A percentile compares a stretch with the other conserved stretches of the same genome.
These are phyloP conservation scores for Calamus simplicifolius DNA, from an alignment of 176 grass and related monocot species.

Conservation along the genomic window DNA sequence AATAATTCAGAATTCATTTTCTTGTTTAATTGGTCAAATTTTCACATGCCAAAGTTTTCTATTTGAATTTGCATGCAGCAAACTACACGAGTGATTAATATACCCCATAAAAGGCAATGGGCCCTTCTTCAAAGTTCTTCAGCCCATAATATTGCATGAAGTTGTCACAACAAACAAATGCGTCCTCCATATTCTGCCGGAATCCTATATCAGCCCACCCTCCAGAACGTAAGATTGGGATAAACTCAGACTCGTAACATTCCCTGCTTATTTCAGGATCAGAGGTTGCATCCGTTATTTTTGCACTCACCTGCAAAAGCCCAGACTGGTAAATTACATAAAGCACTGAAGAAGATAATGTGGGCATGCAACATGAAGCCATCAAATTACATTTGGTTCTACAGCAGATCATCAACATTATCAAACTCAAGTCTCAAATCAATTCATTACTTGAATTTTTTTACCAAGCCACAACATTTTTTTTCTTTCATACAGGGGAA, in stretches of 20 bases:
- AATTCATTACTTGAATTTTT: too few relatives aligned
- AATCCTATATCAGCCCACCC: slow-evolving; percentile 73
- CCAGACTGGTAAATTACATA: slow-evolving; percentile 10
- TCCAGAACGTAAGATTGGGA: slow-evolving; percentile 67
- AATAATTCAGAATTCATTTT: too few relatives aligned
- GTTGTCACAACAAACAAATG: slow-evolving; percentile 65
- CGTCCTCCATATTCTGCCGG: slow-evolving; percentile 77
- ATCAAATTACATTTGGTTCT: too few relatives aligned
- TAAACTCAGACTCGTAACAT: slow-evolving; percentile 34
- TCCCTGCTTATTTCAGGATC: slow-evolving; percentile 41
- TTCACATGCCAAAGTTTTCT: too few relatives aligned
- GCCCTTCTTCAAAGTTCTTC: slow-evolving; percentile 44
- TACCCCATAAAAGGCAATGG: slow-evolving; percentile 90
- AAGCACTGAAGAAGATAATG: not conserved
- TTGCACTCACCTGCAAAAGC: slow-evolving; percentile 51
- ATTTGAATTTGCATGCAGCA: too few relatives aligned
- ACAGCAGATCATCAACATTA: too few relatives aligned
- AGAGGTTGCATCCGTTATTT: slow-evolving; percentile 16
- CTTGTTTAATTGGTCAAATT: too few relatives aligned
- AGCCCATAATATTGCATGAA: slow-evolving; percentile 59
- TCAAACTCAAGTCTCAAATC: too few relatives aligned
- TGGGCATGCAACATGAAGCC: not conserved
- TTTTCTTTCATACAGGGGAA: too few relatives aligned
- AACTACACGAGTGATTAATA: not conserved
- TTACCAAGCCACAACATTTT: too few relatives aligned